Percentiles rank a stretch among this genome's conserved stretches.
These are phyloP conservation scores for Earliella scabrosa DNA, from an alignment of 1,284 basidiomycete genomes.

Conservation along the genomic window DNA sequence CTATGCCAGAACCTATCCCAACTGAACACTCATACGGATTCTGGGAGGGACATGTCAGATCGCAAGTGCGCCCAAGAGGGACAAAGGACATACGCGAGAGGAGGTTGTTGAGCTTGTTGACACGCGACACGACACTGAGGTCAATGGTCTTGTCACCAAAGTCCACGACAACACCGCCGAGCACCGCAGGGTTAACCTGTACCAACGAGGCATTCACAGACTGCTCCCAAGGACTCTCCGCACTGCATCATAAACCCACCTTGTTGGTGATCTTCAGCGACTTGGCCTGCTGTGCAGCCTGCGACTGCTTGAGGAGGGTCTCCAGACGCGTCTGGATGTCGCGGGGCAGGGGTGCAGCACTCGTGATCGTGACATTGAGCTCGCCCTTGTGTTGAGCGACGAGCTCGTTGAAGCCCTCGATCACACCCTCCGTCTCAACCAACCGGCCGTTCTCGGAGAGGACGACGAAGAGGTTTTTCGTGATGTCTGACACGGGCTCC, in stretches of 20 bases:
- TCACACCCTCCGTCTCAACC: conserved; percentile 82
- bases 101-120: conserved; percentile 93
- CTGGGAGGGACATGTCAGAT: neutral
- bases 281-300: conserved; percentile 85
- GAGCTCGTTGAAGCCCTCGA: conserved; percentile 91
- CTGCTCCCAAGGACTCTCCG: neutral
- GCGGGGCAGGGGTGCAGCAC: conserved; percentile 78
- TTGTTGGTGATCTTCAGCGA: conserved; percentile 87
- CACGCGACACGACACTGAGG: conserved; percentile 89
- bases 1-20: neutral
- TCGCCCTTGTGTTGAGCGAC: conserved; percentile 93
- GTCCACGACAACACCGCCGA: conserved; percentile 94
- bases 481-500: conserved; percentile 81
- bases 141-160: conserved; percentile 99
- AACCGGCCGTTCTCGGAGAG: conserved; percentile 95
- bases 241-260: conserved; percentile 46
- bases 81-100: conserved; percentile 65
- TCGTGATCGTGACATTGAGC: conserved; percentile 92
- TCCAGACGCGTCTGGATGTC: conserved; percentile 80
- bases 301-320: conserved; percentile 81
- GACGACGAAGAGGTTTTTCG: conserved; percentile 91
- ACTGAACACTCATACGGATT: conserved; percentile 18
- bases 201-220: neutral
- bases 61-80: neutral
- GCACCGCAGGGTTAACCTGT: conserved; percentile 85